Conservation (phyloP, 2,329 filamentous ascomycete genomes). For the Pseudocercospora pini-densiflorae region DNA sequence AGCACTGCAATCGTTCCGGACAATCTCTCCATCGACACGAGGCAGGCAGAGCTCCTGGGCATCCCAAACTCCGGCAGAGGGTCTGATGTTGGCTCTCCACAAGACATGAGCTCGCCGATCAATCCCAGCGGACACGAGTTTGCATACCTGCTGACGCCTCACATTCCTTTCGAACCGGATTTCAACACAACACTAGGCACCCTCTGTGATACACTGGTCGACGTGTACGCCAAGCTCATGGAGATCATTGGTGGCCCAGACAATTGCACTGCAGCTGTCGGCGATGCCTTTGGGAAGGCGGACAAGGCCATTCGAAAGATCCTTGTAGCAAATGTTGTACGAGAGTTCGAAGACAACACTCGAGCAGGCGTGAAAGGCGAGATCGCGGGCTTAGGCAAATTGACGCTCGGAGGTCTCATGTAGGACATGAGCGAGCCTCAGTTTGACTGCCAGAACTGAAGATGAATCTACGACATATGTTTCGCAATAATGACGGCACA, state of each 20-base stretch:
- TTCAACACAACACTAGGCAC: constrained; percentile 97
- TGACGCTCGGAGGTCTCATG: constrained; percentile 87
- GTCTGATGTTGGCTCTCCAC: constrained; percentile 27
- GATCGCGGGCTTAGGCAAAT: constrained; percentile 81
- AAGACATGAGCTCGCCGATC: constrained; percentile 32
- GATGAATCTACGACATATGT: neutral
- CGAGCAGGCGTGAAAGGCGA: constrained; percentile 77
- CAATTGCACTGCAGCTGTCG: constrained; percentile 67
- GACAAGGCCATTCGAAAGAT: constrained; percentile 87
- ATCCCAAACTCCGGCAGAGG: constrained; percentile 23
- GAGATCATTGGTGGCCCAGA: constrained; percentile 75
- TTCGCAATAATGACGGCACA: constrained; percentile 2
- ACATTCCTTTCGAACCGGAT: constrained; percentile 92
- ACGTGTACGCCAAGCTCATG: constrained; percentile 82
- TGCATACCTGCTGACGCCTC: constrained; percentile 84
- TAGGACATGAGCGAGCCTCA: constrained; percentile 39
- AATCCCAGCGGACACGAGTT: constrained; percentile 83
- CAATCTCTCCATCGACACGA: constrained; percentile 18
- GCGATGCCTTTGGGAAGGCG: constrained; percentile 87
- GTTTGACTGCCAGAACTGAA: neutral
- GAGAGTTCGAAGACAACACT: constrained; percentile 91
- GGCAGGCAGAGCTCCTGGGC: constrained; percentile 29
- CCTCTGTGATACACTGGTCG: constrained; percentile 91
- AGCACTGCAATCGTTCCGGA: constrained; percentile 60
- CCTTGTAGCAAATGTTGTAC: constrained; percentile 81